Base-by-base conservation (phyloP, 2,329 filamentous ascomycete genomes). In the Dothistroma septosporum region DNA sequence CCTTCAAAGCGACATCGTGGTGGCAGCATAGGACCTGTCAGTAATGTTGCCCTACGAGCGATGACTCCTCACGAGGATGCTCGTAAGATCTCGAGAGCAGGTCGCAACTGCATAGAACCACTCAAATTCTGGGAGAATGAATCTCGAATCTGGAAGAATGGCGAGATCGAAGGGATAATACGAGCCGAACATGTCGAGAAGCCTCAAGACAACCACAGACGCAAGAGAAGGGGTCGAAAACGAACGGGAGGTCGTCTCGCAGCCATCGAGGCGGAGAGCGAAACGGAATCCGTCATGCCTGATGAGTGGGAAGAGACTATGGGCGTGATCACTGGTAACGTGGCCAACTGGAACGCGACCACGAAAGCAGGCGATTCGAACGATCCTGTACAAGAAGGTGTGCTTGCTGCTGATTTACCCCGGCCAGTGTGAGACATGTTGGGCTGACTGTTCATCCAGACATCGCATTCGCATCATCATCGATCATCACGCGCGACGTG, bases 91-190 rank as follows among this genome's bases (percentile, higher is more conserved):
- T 83, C 83, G n/a, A 87, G 91, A 57, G 93, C 88, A 12, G 92
- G 91, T 1, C 85, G 94, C 59, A 85, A 86, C 56, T 91, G 90
- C 10, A 87, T 91, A 63, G 85, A 85, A 62, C 94, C 92, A 0
- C 77, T 97, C 35, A 86, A 90, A 28, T 96, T 84, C 73, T 97
- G 93, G 93, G 87, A 87, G 69, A 92, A 92, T 66, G 93, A 97
- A 73, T 85, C 84, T 57, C 85, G 89, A 52, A 84, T 91, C 22
- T 90, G 87, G 70, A 80, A 83, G 19, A 83, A 85, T 24, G 85
- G 86, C 1, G 87, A 83, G 12, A 87, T 93, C 68, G 89, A 90
- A 70, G 89, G 91, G 66, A 84, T 97, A 55, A 84, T 93, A 28
- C 87, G 90, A 46, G 86, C 87, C 1, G 87, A 92, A 60, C 86